Evolutionary conservation across 305 asterid species (phyloP), one percentile per base, ranked within the genome.

Genomic region (Lippia alba): DNA sequence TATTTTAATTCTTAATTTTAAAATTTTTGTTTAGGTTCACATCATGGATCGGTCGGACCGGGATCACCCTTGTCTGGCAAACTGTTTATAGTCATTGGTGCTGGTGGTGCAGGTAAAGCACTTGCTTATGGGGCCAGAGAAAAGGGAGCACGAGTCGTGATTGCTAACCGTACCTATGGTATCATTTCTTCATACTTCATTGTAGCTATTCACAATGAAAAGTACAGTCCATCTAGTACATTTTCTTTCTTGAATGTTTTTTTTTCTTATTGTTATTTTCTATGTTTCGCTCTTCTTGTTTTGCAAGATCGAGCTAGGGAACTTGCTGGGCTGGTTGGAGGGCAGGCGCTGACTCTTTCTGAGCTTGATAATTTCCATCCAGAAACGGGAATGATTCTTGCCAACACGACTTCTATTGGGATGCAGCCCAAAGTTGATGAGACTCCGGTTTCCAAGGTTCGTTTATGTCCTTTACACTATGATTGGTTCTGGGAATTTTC

Each of bases 61-160:
- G 69, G 40, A 62, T 91, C 97, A 4, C 97, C 95, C 53, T 81
- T 91, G 81, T 88, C 89, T 51, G 90, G 96, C 60, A 94, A 88
- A 80, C 61, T 91, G 68, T 91, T 94, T 70, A 84, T 94, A 34
- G 94, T 94, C 71, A 86, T 91, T 70, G 97, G 97, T 45, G 99
- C 99, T 62, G 99, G 99, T 24, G 99, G 99, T 46, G 99, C 99
- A 12, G 97, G 97, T 45, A 90, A 86, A 84, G 95, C 97, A 16
- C 88, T 94, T 55, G 99, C 99, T 67, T 91, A 85, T 78, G 99
- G 97, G 41, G 99, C 99, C 57, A 94, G 91, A 79, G 87, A 75
- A 80, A 94, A 94, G 80, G 99, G 99, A 61, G 96, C 97, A 76
- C 77, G 91, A 70, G 91, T 94, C 8, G 97, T 85, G 76, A 86